phyloP scores from a whole-genome alignment of 2,329 filamentous ascomycete species.

The Fusarium chuoi region DNA sequence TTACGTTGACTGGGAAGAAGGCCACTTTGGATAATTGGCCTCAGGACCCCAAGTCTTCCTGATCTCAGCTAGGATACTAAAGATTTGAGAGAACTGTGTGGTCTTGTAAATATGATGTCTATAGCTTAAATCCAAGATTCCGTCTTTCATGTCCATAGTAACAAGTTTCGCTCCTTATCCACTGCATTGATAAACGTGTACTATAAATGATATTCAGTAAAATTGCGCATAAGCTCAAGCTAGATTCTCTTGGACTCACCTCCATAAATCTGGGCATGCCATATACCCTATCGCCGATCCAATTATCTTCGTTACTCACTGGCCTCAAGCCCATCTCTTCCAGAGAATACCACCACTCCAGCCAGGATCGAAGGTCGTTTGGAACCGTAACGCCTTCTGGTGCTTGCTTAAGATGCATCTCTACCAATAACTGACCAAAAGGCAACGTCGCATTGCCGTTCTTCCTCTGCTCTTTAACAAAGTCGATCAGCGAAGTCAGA shows the following conservation, averaged over 20 bases:
- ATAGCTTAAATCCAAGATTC: background rate
- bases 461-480: background rate
- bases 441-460: background rate
- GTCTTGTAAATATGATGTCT: background rate
- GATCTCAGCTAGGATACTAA: rapidly evolving
- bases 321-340: background rate
- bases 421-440: background rate
- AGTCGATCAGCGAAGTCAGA: background rate
- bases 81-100: rapidly evolving
- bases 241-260: background rate
- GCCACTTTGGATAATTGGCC: constrained; percentile 4
- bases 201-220: background rate
- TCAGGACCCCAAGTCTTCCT: background rate
- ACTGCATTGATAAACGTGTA: background rate
- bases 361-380: background rate
- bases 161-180: background rate
- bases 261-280: background rate
- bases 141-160: background rate
- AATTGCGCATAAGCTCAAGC: rapidly evolving
- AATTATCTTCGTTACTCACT: background rate
- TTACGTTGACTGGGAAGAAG: background rate
- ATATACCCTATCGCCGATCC: background rate
- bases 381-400: background rate
- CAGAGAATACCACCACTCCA: background rate
- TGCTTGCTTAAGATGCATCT: background rate